Percentiles rank a stretch among this genome's conserved stretches.
These are phyloP conservation scores for Xylariaceae sp. DNA, from an alignment of 2,329 filamentous ascomycete genomes.

Conservation along the genomic window DNA sequence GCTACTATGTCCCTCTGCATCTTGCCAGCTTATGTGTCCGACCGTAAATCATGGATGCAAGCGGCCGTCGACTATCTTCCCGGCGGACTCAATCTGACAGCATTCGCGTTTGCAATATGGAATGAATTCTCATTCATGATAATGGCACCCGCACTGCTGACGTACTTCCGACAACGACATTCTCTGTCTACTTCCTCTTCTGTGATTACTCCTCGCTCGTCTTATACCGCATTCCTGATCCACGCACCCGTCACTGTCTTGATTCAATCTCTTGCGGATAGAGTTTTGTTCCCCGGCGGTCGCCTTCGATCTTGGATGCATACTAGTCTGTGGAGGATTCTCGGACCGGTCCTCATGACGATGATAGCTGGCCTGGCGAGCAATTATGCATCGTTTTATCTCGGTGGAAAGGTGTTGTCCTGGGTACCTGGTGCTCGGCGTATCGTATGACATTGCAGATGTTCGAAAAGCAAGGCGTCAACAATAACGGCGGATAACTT, in stretches of 20 bases:
- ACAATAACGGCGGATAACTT: too few relatives aligned
- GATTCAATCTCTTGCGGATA: not conserved
- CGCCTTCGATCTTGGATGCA: not conserved
- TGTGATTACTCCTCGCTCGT: conserved; percentile 2
- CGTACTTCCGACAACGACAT: conserved; percentile 2
- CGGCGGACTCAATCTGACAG: conserved; percentile 7
- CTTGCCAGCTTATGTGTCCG: not conserved
- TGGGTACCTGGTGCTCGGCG: not conserved
- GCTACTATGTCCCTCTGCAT: not conserved
- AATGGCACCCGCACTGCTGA: conserved; percentile 6
- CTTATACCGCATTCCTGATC: conserved; percentile 7
- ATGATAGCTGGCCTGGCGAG: not conserved
- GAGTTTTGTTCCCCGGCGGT: not conserved
- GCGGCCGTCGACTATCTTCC: conserved; percentile 1
- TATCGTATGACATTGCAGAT: not conserved
- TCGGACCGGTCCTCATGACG: not conserved
- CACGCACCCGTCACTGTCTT: conserved; percentile 4
- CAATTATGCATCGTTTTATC: not conserved
- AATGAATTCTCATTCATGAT: conserved; percentile 18
- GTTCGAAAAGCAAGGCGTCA: too few relatives aligned
- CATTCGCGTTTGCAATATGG: conserved; percentile 16
- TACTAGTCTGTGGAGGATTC: not conserved
- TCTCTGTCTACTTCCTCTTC: not conserved
- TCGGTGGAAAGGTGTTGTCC: not conserved
- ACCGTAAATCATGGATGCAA: not conserved